Conservation (phyloP, 257 asterid genomes). For the Oldenlandia corymbosa region DNA sequence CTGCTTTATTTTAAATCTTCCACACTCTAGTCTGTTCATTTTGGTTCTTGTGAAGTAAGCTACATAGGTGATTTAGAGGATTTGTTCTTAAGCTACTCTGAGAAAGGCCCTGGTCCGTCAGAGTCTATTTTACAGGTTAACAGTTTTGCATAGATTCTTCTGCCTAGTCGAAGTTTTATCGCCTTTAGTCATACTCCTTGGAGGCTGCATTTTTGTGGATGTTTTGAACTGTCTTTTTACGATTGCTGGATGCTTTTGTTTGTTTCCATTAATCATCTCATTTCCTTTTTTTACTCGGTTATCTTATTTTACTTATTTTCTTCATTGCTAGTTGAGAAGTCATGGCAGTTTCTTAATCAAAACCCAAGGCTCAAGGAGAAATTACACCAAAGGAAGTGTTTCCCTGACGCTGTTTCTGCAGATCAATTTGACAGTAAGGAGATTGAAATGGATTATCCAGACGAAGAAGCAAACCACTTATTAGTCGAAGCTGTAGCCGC, state of each 20-base stretch:
- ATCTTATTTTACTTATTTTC: slow-evolving; percentile 3
- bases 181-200: background rate
- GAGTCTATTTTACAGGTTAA: background rate
- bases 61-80: background rate
- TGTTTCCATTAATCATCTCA: background rate
- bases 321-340: slow-evolving; percentile 36
- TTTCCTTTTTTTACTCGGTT: background rate
- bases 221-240: background rate
- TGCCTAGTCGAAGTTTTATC: background rate
- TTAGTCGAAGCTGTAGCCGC: slow-evolving; percentile 39
- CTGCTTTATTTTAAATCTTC: slow-evolving; percentile 8
- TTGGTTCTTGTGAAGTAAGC: background rate
- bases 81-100: background rate
- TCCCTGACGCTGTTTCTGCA: slow-evolving; percentile 42
- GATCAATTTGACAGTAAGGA: slow-evolving; percentile 45
- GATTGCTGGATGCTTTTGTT: background rate
- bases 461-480: slow-evolving; percentile 37
- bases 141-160: background rate
- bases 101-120: background rate
- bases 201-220: background rate
- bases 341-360: slow-evolving; percentile 39
- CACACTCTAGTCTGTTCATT: background rate
- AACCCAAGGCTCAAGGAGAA: slow-evolving; percentile 27
- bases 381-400: slow-evolving; percentile 28
- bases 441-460: slow-evolving; percentile 39